These are phyloP conservation scores for Dactylellina drechsleri DNA, from an alignment of 2,329 filamentous ascomycete genomes.

Conservation along the genomic window DNA sequence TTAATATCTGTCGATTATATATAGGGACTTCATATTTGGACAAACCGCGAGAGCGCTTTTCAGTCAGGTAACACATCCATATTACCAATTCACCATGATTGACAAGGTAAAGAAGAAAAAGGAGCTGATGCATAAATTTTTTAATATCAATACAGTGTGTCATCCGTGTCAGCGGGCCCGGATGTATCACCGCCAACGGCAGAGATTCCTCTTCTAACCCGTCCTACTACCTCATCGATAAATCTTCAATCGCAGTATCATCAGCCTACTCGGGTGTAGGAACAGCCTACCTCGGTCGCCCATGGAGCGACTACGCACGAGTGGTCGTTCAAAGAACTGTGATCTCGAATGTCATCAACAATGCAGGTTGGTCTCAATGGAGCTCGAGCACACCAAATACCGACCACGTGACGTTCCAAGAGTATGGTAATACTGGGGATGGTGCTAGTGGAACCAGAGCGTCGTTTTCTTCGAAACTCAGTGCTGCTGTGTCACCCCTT, in stretches of 20 bases:
- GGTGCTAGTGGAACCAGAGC: slow-evolving; percentile 69
- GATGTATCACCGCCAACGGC: slow-evolving; percentile 66
- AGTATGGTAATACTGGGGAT: slow-evolving; percentile 70
- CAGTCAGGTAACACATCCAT: slow-evolving; percentile 62
- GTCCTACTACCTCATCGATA: slow-evolving; percentile 69
- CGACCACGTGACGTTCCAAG: slow-evolving; percentile 68
- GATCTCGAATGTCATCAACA: slow-evolving; percentile 69
- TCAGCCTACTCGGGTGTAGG: slow-evolving; percentile 62
- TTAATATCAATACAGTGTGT: slow-evolving; percentile 13
- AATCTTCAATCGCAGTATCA: slow-evolving; percentile 64
- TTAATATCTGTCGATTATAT: too few relatives aligned
- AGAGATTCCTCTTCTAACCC: slow-evolving; percentile 61
- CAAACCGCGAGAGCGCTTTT: slow-evolving; percentile 67
- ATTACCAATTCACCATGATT: not conserved
- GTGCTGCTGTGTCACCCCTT: slow-evolving; percentile 18
- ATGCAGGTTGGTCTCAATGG: slow-evolving; percentile 71
- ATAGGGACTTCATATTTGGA: slow-evolving; percentile 69
- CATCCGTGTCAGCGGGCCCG: slow-evolving; percentile 65
- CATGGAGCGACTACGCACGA: slow-evolving; percentile 66
- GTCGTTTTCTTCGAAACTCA: slow-evolving; percentile 28
- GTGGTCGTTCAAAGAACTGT: slow-evolving; percentile 67
- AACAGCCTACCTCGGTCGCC: slow-evolving; percentile 66
- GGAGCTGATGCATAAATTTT: not conserved
- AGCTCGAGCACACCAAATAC: slow-evolving; percentile 65
- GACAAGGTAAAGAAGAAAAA: not conserved